These are phyloP conservation scores for Galium porrigens DNA, from an alignment of 305 asterid genomes.

Conservation along the genomic window DNA sequence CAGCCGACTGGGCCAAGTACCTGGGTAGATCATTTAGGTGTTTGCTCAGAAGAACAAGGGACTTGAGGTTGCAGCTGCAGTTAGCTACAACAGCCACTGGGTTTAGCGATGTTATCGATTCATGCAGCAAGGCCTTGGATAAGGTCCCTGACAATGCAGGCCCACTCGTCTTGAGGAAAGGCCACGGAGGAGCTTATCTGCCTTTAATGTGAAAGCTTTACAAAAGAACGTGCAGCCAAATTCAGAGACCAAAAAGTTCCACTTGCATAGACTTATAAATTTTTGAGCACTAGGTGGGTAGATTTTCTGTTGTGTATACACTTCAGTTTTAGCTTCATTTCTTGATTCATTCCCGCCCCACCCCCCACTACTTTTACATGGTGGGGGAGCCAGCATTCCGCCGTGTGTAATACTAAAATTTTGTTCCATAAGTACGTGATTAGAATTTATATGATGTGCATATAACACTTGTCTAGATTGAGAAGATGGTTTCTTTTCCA, in stretches of 20 bases:
- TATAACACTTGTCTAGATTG: neutral
- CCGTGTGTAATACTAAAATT: slow-evolving; percentile 1
- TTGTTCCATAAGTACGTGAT: slow-evolving; percentile 9
- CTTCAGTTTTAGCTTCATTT: slow-evolving; percentile 14
- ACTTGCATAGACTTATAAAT: neutral
- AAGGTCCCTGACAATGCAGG: slow-evolving; percentile 93
- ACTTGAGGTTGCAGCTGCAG: slow-evolving; percentile 51
- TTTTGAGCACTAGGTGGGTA: slow-evolving; percentile 3
- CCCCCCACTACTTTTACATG: slow-evolving; percentile 1
- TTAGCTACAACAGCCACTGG: slow-evolving; percentile 76
- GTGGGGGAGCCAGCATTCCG: slow-evolving; percentile 4
- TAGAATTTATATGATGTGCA: slow-evolving; percentile 5
- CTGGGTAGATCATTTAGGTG: slow-evolving; percentile 76
- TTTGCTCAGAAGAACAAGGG: slow-evolving; percentile 68
- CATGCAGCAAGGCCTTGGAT: slow-evolving; percentile 58
- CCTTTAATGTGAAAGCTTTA: slow-evolving; percentile 59
- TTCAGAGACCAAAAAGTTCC: neutral
- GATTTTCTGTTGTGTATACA: slow-evolving; percentile 6
- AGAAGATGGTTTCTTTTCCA: too few relatives aligned
- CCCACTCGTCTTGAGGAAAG: slow-evolving; percentile 89
- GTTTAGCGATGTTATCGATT: slow-evolving; percentile 47
- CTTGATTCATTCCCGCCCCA: neutral
- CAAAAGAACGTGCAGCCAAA: slow-evolving; percentile 2
- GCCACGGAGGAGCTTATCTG: slow-evolving; percentile 94
- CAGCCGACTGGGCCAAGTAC: slow-evolving; percentile 86